These are phyloP conservation scores for Blastobotrys capitulatus DNA, from an alignment of 1,139 yeast species.

Conservation along the genomic window DNA sequence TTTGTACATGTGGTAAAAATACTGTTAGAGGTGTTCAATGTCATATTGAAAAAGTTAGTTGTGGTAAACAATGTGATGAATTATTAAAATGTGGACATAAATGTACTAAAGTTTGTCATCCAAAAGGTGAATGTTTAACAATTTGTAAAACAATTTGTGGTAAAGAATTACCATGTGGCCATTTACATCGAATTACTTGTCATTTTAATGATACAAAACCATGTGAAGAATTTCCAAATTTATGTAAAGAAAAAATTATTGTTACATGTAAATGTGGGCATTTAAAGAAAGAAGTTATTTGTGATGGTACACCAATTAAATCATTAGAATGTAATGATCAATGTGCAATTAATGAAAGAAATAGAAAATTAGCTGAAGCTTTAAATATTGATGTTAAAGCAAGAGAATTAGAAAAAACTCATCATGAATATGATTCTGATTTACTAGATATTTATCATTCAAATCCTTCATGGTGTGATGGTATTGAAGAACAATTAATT, in stretches of 20 bases:
- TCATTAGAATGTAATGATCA: slow-evolving; percentile 58
- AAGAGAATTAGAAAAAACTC: slow-evolving; percentile 16
- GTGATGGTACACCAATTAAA: slow-evolving; percentile 13
- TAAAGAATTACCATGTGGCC: slow-evolving; percentile 63
- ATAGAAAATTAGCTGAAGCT: slow-evolving; percentile 58
- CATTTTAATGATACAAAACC: slow-evolving; percentile 36
- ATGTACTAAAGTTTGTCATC: slow-evolving; percentile 59
- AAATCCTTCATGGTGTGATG: slow-evolving; percentile 31
- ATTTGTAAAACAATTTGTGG: slow-evolving; percentile 47
- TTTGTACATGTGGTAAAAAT: slow-evolving; percentile 67
- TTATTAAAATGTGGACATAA: slow-evolving; percentile 61
- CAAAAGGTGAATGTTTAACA: slow-evolving; percentile 26
- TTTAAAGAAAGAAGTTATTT: slow-evolving; percentile 29
- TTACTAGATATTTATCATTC: slow-evolving; percentile 27
- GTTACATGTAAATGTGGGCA: slow-evolving; percentile 63
- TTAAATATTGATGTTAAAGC: slow-evolving; percentile 37
- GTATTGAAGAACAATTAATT: slow-evolving; percentile 51
- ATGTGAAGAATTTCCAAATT: slow-evolving; percentile 35
- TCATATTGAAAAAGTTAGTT: slow-evolving; percentile 62
- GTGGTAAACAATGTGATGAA: slow-evolving; percentile 63
- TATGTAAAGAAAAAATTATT: slow-evolving; percentile 41
- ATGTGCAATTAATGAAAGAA: slow-evolving; percentile 60
- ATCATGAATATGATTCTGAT: slow-evolving; percentile 23
- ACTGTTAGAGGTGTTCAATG: slow-evolving; percentile 63
- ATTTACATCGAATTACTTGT: slow-evolving; percentile 51